These are phyloP conservation scores for Gaeumannomyces tritici DNA, from an alignment of 2,329 filamentous ascomycete genomes.

Conservation along the genomic window DNA sequence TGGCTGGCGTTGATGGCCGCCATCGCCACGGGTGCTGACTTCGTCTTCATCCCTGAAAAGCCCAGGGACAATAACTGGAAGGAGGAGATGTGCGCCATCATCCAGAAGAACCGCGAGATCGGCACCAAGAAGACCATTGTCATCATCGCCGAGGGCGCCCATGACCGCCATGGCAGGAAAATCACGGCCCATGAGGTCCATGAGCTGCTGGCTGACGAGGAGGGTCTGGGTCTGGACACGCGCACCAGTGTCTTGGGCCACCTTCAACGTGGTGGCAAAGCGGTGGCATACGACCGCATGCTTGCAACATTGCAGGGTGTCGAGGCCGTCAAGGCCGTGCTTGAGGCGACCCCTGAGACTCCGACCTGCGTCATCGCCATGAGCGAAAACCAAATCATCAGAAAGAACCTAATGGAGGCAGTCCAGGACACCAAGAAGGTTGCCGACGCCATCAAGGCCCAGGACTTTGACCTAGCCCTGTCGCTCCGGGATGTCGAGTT, in stretches of 20 bases:
- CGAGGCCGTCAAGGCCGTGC: constrained; percentile 83
- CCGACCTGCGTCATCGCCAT: constrained; percentile 94
- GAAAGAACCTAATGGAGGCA: constrained; percentile 81
- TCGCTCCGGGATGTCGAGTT: constrained; percentile 85
- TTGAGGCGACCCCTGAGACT: constrained; percentile 80
- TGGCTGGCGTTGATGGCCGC: constrained; percentile 96
- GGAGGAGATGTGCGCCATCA: constrained; percentile 73
- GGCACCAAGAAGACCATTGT: constrained; percentile 98
- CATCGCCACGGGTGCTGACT: constrained; percentile 90
- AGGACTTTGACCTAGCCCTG: constrained; percentile 86
- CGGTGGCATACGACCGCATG: constrained; percentile 91
- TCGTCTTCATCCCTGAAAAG: constrained; percentile 93
- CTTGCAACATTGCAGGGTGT: constrained; percentile 88
- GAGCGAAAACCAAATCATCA: constrained; percentile 93
- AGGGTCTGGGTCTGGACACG: constrained; percentile 73
- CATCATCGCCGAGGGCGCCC: constrained; percentile 91
- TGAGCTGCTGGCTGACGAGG: constrained; percentile 69
- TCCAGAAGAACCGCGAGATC: constrained; percentile 69
- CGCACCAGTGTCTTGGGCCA: constrained; percentile 92
- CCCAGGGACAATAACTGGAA: constrained; percentile 83
- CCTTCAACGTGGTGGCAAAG: constrained; percentile 89
- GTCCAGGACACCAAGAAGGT: constrained; percentile 81
- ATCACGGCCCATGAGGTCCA: constrained; percentile 78
- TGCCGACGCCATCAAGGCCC: constrained; percentile 68
- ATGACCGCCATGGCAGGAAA: constrained; percentile 73